These are phyloP conservation scores for Salvia hispanica DNA, from an alignment of 257 asterid species.

Conservation along the genomic window DNA sequence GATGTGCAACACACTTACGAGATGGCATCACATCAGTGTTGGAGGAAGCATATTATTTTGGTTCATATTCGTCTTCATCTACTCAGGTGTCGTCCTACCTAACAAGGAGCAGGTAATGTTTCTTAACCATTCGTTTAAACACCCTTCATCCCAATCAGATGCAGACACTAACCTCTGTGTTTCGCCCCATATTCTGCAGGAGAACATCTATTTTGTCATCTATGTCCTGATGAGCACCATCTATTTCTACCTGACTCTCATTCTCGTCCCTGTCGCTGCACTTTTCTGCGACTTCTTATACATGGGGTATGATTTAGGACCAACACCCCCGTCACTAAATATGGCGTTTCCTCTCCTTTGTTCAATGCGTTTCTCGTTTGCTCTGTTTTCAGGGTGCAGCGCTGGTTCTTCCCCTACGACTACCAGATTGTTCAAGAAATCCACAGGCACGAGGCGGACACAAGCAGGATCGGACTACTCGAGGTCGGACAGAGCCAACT, in stretches of 20 bases:
- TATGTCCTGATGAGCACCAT: slow-evolving; percentile 89
- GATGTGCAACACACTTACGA: slow-evolving; percentile 93
- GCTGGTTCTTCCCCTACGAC: slow-evolving; percentile 97
- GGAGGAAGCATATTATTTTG: slow-evolving; percentile 92
- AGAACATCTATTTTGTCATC: slow-evolving; percentile 80
- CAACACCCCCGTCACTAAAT: background rate
- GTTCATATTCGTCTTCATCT: slow-evolving; percentile 81
- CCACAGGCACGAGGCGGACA: slow-evolving; percentile 78
- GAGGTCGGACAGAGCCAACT: slow-evolving; percentile 69
- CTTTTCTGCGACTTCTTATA: slow-evolving; percentile 87
- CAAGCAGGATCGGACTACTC: slow-evolving; percentile 65
- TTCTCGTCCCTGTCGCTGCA: slow-evolving; percentile 86
- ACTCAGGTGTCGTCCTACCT: slow-evolving; percentile 78
- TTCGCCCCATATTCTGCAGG: slow-evolving; percentile 49
- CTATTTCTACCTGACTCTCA: slow-evolving; percentile 79
- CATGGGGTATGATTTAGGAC: slow-evolving; percentile 64
- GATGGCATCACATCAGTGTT: slow-evolving; percentile 94
- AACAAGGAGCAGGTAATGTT: slow-evolving; percentile 67
- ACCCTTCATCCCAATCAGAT: slow-evolving; percentile 1
- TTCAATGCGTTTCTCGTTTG: background rate
- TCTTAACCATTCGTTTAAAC: slow-evolving; percentile 12
- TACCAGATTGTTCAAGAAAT: slow-evolving; percentile 95
- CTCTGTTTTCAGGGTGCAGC: slow-evolving; percentile 80
- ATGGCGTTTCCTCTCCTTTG: background rate
- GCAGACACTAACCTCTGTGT: slow-evolving; percentile 26